These are phyloP conservation scores for Vaucheria bursata DNA, from an alignment of 352 stramenopile genomes.

Conservation along the genomic window DNA sequence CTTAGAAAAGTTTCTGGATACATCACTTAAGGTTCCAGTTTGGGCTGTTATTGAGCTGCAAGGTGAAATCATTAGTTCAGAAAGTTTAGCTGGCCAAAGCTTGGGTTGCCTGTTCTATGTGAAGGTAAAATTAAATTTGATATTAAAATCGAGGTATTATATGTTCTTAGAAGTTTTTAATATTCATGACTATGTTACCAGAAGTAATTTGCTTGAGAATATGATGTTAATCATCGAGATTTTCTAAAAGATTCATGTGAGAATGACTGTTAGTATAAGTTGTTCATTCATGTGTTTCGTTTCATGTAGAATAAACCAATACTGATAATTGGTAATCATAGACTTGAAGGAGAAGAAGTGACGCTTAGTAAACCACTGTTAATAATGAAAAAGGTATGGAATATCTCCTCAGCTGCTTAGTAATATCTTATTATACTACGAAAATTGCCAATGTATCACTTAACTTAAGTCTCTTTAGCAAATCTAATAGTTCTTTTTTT, in stretches of 20 bases:
- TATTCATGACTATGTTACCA: too few relatives aligned
- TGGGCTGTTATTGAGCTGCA: slow-evolving; percentile 13
- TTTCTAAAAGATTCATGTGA: too few relatives aligned
- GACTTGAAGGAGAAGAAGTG: not conserved
- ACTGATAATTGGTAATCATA: slow-evolving; percentile 1
- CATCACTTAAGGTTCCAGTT: too few relatives aligned
- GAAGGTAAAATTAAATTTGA: not conserved
- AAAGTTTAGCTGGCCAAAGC: slow-evolving; percentile 3
- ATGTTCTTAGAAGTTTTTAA: too few relatives aligned
- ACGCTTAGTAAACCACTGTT: not conserved
- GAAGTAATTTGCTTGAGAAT: too few relatives aligned
- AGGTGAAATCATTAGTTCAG: slow-evolving; percentile 3
- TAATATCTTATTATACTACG: not conserved
- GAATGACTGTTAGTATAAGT: too few relatives aligned
- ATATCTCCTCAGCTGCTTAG: not conserved
- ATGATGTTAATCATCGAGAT: too few relatives aligned
- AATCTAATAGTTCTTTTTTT: not conserved
- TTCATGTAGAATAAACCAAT: slow-evolving; percentile 2
- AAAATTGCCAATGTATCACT: not conserved
- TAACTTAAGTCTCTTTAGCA: not conserved
- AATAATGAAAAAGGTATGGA: slow-evolving; percentile 8
- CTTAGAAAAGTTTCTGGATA: too few relatives aligned
- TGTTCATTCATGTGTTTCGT: too few relatives aligned
- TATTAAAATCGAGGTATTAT: too few relatives aligned
- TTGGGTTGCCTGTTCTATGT: not conserved